Percentiles rank a stretch among this genome's conserved stretches.
Evolutionary conservation across 176 grass and related monocot species (phyloP).

Genomic region (Zoysia pacifica): DNA sequence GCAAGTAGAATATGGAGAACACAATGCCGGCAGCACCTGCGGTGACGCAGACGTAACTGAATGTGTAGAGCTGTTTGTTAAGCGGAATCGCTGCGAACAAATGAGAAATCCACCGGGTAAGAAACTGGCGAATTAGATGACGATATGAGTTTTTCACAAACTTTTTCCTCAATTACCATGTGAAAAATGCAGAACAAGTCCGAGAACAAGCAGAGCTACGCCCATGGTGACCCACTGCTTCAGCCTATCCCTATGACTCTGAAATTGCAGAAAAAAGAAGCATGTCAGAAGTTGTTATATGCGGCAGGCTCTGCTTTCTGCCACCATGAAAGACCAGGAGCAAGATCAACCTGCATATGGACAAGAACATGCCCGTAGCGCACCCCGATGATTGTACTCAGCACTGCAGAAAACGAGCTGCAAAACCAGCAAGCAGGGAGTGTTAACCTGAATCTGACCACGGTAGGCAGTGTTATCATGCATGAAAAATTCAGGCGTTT

Average conservation of each 20-base stretch:
- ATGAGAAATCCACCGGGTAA: neutral
- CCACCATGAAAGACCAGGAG: neutral
- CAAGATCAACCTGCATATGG: slow-evolving; percentile 71
- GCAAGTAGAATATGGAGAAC: slow-evolving; percentile 70
- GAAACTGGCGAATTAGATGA: neutral
- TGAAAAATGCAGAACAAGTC: slow-evolving; percentile 83
- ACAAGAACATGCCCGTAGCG: slow-evolving; percentile 90
- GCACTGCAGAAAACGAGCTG: slow-evolving; percentile 79
- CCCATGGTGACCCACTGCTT: slow-evolving; percentile 75
- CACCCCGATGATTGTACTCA: slow-evolving; percentile 82
- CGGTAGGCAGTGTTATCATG: neutral
- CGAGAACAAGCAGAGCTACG: slow-evolving; percentile 61
- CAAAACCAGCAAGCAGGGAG: neutral
- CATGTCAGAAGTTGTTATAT: neutral
- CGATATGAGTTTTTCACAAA: neutral
- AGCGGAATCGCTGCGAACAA: slow-evolving; percentile 66
- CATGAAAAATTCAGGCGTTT: neutral
- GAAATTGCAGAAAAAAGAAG: slow-evolving; percentile 21
- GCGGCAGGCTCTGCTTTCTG: neutral
- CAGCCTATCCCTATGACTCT: slow-evolving; percentile 73
- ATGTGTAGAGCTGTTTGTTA: slow-evolving; percentile 88
- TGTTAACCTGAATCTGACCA: neutral
- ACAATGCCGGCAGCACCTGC: slow-evolving; percentile 69
- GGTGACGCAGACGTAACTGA: slow-evolving; percentile 88
- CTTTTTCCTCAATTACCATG: slow-evolving; percentile 51